Evolutionary conservation across 1,284 basidiomycete genomes (phyloP).

Genomic region (Cryptococcus amylolentus): DNA sequence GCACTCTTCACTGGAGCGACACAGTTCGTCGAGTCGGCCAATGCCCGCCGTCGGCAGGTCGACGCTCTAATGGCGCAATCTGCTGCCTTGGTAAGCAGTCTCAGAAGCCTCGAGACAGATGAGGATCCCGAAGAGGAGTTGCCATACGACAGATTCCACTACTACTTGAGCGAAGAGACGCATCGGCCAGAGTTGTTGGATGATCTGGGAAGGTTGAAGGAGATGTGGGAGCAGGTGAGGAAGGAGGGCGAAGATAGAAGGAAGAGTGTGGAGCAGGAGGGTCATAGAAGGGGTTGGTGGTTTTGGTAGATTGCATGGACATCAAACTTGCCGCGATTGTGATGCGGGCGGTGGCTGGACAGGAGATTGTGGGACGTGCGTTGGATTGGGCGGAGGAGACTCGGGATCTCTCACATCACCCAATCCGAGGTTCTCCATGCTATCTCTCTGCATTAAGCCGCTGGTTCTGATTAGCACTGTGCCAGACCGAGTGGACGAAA

Average conservation of each 20-base stretch:
- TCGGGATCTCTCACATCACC: constrained; percentile 46
- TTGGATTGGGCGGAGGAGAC: background rate
- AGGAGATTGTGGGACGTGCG: background rate
- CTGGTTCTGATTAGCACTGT: constrained; percentile 50
- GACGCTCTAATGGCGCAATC: constrained; percentile 19
- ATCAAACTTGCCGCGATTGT: too few species aligned
- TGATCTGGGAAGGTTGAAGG: constrained; percentile 30
- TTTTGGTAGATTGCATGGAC: constrained; percentile 7
- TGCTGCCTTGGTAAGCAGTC: constrained; percentile 8
- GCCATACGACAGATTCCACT: constrained; percentile 32
- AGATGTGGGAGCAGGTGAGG: constrained; percentile 33
- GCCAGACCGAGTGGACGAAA: background rate
- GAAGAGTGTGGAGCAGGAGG: constrained; percentile 12
- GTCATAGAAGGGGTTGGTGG: constrained; percentile 5
- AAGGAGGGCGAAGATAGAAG: constrained; percentile 15
- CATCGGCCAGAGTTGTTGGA: constrained; percentile 33
- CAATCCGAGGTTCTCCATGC: constrained; percentile 82
- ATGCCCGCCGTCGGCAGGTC: constrained; percentile 18
- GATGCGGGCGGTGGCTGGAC: background rate
- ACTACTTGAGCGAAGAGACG: constrained; percentile 38
- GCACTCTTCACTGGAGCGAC: constrained; percentile 25
- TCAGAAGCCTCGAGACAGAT: constrained; percentile 11
- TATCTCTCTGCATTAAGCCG: constrained; percentile 81
- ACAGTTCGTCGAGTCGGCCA: constrained; percentile 25
- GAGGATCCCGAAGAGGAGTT: constrained; percentile 20